Base-by-base conservation (phyloP, 768 basidiomycete species). In the Amylocystis lapponica region DNA sequence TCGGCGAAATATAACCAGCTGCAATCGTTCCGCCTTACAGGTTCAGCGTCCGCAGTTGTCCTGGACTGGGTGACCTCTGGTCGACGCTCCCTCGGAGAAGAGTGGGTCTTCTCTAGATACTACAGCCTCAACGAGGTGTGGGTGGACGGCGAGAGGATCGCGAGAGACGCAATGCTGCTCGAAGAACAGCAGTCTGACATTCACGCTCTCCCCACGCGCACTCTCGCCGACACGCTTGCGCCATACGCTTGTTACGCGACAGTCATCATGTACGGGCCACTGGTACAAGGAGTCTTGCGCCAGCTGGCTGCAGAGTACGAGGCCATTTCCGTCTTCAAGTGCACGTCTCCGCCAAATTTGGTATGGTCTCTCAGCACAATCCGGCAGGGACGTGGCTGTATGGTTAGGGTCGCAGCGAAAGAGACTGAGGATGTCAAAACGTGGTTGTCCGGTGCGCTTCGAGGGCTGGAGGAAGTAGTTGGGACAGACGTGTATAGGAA, bases 51-150 rank as follows among this genome's bases (percentile, higher is more conserved):
- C 11, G 66, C 83, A 7, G 72, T 89, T 31, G 62, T 94, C 1
- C 74, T 98, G 13, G 95, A 97, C 59, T 96, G 93, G 90, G 67
- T 91, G 45, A 96, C 92, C 1, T 86, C 88, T 3, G 95, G 95
- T 10, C 77, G 95, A 27, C 81, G 78, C 58, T 74, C 81, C 7
- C 70, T 79, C 20, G 86, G 87, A 23, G 95, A 98, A 57, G 83
- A 88, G 39, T 98, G 95, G 95, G 79, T 62, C 3, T 94, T 97
- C 60, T 77, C 84, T 38, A 70, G 76, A 46, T 97, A 95, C 60
- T 77, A 83, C 58, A 93, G 87, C 53, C 63, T 76, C 42, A 98
- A 97, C 61, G 91, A 95, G 61, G 66, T 98, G 11, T 77, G 76
- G 57, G 59, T 87, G 10, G 78, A 73, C 7, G 81, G 75, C 2